phyloP scores from a whole-genome alignment of 805 yeast species.

The Ogataea minuta region DNA sequence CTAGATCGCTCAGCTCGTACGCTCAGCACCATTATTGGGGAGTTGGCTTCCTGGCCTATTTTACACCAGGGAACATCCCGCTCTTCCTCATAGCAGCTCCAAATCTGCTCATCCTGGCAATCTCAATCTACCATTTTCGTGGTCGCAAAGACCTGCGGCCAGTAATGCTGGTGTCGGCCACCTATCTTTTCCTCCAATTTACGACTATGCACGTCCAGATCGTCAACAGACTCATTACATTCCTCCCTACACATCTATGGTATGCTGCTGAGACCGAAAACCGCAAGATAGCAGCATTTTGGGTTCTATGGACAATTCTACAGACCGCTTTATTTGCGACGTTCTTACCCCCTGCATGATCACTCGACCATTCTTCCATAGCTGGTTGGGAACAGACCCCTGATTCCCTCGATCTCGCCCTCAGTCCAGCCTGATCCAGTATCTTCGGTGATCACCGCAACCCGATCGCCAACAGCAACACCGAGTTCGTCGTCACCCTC shows the following conservation, averaged over 20 bases:
- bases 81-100: constrained; percentile 80
- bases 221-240: constrained; percentile 72
- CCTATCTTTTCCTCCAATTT: constrained; percentile 49
- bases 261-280: constrained; percentile 42
- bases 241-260: constrained; percentile 77
- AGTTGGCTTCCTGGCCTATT: constrained; percentile 75
- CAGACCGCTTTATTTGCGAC: constrained; percentile 76
- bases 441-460: constrained; percentile 64
- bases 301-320: constrained; percentile 59
- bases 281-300: constrained; percentile 36
- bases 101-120: constrained; percentile 45
- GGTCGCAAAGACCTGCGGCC: constrained; percentile 33
- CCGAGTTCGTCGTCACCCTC: constrained; percentile 78
- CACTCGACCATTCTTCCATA: constrained; percentile 45
- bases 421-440: constrained; percentile 94
- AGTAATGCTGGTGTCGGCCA: constrained; percentile 39
- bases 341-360: constrained; percentile 91
- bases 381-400: constrained; percentile 77
- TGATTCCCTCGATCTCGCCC: constrained; percentile 68
- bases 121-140: constrained; percentile 40
- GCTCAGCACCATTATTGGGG: constrained; percentile 86
- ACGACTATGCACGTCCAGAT: constrained; percentile 83
- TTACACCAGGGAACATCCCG: constrained; percentile 80
- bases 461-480: constrained; percentile 68
- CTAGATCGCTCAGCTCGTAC: constrained; percentile 64